A percentile compares a stretch with the other conserved stretches of the same genome.
These are phyloP conservation scores for Diaporthe caulivora DNA, from an alignment of 2,329 filamentous ascomycete genomes.

Conservation along the genomic window DNA sequence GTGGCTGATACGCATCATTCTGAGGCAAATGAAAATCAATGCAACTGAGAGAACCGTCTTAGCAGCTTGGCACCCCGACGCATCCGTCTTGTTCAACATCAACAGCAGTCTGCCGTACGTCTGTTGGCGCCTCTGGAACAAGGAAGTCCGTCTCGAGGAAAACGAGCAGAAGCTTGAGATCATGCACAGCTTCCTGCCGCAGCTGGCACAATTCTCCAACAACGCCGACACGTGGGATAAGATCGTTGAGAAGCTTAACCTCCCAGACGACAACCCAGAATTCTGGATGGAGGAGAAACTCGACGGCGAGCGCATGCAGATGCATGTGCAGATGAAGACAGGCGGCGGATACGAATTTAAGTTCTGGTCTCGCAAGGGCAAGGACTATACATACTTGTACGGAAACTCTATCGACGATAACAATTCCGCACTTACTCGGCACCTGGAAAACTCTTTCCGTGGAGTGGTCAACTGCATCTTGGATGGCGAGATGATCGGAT, in stretches of 20 bases:
- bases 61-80: constrained; percentile 84
- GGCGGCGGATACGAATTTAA: constrained; percentile 79
- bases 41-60: constrained; percentile 92
- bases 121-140: constrained; percentile 92
- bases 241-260: constrained; percentile 77
- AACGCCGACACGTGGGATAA: constrained; percentile 81
- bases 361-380: constrained; percentile 97
- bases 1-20: constrained; percentile 94
- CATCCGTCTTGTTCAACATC: constrained; percentile 84
- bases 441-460: constrained; percentile 82
- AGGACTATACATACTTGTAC: constrained; percentile 96
- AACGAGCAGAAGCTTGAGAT: constrained; percentile 81
- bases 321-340: constrained; percentile 87
- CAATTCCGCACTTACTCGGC: constrained; percentile 81
- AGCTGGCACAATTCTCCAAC: constrained; percentile 89
- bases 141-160: constrained; percentile 77
- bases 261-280: constrained; percentile 76
- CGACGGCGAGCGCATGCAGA: constrained; percentile 96
- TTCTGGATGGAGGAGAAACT: constrained; percentile 99
- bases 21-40: constrained; percentile 80
- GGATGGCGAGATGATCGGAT: constrained; percentile 98
- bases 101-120: constrained; percentile 91
- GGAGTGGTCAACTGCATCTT: constrained; percentile 89
- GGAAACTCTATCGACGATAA: constrained; percentile 81
- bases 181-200: constrained; percentile 97